A percentile compares a stretch with the other conserved stretches of the same genome.
Conservation (phyloP, 208 protist genomes). For the Trypanosoma avium region DNA sequence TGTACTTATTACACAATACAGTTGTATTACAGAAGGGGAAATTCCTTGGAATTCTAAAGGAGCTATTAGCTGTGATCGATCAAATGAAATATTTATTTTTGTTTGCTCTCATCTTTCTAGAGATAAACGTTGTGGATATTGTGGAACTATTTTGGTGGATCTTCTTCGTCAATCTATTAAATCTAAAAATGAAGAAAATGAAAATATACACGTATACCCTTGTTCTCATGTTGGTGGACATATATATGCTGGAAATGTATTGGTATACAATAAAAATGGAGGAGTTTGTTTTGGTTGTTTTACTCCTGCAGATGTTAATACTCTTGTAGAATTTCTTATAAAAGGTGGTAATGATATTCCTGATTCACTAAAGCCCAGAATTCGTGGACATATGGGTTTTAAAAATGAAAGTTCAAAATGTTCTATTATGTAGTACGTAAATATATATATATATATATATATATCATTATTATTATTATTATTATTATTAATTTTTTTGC, state of each 20-base stretch:
- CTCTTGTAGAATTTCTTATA: constrained; percentile 56
- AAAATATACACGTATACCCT: constrained; percentile 53
- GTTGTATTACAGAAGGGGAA: constrained; percentile 35
- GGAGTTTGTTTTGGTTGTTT: constrained; percentile 89
- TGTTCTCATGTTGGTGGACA: constrained; percentile 90
- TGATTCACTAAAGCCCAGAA: constrained; percentile 40
- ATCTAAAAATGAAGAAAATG: constrained; percentile 27
- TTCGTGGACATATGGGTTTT: constrained; percentile 58
- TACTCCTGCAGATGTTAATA: constrained; percentile 69
- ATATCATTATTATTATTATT: not conserved
- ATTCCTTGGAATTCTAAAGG: constrained; percentile 75
- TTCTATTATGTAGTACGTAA: constrained; percentile 17
- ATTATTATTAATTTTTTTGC: no score
- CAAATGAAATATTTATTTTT: constrained; percentile 83
- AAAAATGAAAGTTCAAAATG: constrained; percentile 7
- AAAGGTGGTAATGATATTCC: constrained; percentile 52
- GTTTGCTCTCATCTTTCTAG: constrained; percentile 80
- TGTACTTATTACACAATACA: constrained; percentile 67
- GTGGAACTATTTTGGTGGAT: constrained; percentile 82
- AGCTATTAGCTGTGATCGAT: constrained; percentile 68
- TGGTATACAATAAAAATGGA: constrained; percentile 82
- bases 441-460: not conserved
- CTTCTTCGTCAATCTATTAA: constrained; percentile 66
- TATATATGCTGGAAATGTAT: constrained; percentile 90
- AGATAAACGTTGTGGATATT: constrained; percentile 88